These are phyloP conservation scores for Trichothecium roseum DNA, from an alignment of 2,329 filamentous ascomycete genomes.

Conservation along the genomic window DNA sequence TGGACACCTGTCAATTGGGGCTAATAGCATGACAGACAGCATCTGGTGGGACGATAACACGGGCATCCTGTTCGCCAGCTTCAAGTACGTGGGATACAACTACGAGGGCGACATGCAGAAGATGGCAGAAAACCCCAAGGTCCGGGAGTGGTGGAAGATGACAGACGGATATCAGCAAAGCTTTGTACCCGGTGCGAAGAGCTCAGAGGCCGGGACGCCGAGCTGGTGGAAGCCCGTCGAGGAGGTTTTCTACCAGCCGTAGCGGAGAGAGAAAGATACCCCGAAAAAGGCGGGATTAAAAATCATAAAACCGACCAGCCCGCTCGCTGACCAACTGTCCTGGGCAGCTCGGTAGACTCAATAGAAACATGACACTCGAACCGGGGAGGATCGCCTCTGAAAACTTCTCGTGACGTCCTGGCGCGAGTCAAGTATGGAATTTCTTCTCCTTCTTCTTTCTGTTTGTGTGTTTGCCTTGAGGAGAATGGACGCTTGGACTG, in stretches of 20 bases:
- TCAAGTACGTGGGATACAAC: conserved; percentile 69
- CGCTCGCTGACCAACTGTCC: no score
- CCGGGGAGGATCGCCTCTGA: no score
- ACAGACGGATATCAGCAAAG: conserved; percentile 67
- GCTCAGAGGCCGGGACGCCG: conserved; percentile 48
- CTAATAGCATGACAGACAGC: conserved; percentile 43
- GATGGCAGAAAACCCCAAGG: conserved; percentile 63
- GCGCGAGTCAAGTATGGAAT: no score
- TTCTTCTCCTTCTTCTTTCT: no score
- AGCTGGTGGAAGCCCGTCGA: conserved; percentile 60
- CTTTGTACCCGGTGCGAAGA: conserved; percentile 47
- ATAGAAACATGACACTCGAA: no score
- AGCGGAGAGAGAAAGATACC: neutral
- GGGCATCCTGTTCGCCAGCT: conserved; percentile 59
- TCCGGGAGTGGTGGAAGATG: conserved; percentile 73
- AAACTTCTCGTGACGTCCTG: no score
- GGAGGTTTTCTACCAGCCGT: conserved; percentile 56
- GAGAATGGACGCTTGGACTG: no score
- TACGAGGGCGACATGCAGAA: conserved; percentile 65
- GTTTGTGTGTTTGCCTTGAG: no score
- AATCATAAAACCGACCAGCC: no score
- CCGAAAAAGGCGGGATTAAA: no score
- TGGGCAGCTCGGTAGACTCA: no score
- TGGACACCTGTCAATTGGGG: neutral
- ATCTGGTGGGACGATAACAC: conserved; percentile 59